Conservation (phyloP, 1,284 basidiomycete genomes). For the Sparassis latifolia region DNA sequence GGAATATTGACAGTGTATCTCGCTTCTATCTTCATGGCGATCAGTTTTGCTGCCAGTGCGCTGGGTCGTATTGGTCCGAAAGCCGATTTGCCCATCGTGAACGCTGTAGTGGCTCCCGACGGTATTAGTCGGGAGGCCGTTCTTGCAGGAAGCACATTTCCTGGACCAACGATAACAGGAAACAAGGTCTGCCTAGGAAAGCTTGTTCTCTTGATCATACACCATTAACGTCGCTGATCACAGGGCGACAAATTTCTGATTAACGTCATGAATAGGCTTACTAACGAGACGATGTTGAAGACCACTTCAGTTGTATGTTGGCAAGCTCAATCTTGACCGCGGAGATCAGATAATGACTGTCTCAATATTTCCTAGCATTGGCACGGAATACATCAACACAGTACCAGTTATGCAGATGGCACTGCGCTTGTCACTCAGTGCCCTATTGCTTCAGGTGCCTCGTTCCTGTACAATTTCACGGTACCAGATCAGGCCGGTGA, state of each 20-base stretch:
- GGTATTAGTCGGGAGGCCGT: slow-evolving; percentile 18
- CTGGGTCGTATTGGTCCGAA: slow-evolving; percentile 17
- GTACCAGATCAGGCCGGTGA: slow-evolving; percentile 27
- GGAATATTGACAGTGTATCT: no score
- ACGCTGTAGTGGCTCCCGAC: slow-evolving; percentile 20
- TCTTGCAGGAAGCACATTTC: slow-evolving; percentile 23
- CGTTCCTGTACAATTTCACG: slow-evolving; percentile 35
- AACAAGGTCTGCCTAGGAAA: slow-evolving; percentile 15
- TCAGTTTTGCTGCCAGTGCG: not conserved
- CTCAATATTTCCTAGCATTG: slow-evolving; percentile 23
- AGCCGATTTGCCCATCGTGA: slow-evolving; percentile 18
- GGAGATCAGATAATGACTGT: not conserved
- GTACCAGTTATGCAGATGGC: slow-evolving; percentile 22
- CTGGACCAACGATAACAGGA: slow-evolving; percentile 23
- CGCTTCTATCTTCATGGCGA: not conserved
- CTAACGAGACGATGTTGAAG: slow-evolving; percentile 20
- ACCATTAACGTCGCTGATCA: not conserved
- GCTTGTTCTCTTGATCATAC: not conserved
- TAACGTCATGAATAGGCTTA: slow-evolving; percentile 26
- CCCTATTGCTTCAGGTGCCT: slow-evolving; percentile 37
- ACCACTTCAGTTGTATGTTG: slow-evolving; percentile 25
- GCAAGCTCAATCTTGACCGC: not conserved
- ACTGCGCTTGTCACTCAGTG: slow-evolving; percentile 34
- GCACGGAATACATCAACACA: slow-evolving; percentile 26
- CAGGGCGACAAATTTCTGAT: slow-evolving; percentile 21